Base-by-base conservation (phyloP, 129 eudicot species). In the Pseudognaphalium luteoalbum region DNA sequence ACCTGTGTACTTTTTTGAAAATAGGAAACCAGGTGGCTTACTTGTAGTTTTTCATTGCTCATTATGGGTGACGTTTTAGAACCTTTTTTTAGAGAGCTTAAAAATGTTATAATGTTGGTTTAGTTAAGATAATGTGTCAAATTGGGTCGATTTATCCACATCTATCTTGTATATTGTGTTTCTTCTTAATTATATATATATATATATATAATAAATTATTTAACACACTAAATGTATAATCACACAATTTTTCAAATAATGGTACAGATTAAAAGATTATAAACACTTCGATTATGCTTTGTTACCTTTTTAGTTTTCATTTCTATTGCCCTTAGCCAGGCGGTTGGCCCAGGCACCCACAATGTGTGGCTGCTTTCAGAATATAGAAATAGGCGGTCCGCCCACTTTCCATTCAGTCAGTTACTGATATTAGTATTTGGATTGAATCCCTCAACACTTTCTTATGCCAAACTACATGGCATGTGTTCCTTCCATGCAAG, bases 1-100 rank as follows among this genome's bases (percentile, higher is more conserved):
- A 52, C 61, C 75, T 16, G 50, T 71, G 75, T 51, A 29, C 74
- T 42, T 69, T 25, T 69, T 32, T 69, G 20, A 69, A 65, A 65
- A 32, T 65, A n/a, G 21, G 32, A 65, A 32, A 29, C 42, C 70
- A 65, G 47, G 70, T 33, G 37, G 70, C 44, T 65, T 34, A 65
- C 22, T 33, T 29, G 47, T 35, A 32, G 41, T 65, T 65, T 63
- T 65, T 34, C 28, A 28, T 65, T 65, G 14, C 28, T 57, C 11
- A 2, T n/a, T 57, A 57, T 57, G 28, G 11, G 10, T 19, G 10
- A n/a, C 19, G 12, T 57, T 20, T 57, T 20, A 16, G 4, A 17
- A 20, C 3, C 28, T 7, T 57, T 7, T 41, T 6, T 57, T 57
- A 4, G 62, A 17, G 62, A 57, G 62, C 28, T 57, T 57, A 19